A percentile compares a stretch with the other conserved stretches of the same genome.
Conservation (phyloP, 2,329 filamentous ascomycete genomes). For the Cordyceps cateniannulata region DNA sequence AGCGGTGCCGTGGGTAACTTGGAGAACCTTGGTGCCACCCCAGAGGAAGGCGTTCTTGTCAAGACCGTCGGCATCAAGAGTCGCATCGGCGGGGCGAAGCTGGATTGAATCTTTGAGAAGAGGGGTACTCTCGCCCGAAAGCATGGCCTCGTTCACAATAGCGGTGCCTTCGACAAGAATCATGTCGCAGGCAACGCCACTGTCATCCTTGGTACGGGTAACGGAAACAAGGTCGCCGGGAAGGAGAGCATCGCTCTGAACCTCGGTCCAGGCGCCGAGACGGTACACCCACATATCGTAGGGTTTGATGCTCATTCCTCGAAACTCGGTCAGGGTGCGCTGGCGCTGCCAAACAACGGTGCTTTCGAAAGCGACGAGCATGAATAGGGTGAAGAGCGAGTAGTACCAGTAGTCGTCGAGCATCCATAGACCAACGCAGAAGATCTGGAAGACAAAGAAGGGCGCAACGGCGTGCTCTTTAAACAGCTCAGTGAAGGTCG, state of each 20-base stretch:
- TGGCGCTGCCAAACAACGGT: slow-evolving; percentile 99
- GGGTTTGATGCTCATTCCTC: slow-evolving; percentile 98
- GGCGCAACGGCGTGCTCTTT: slow-evolving; percentile 97
- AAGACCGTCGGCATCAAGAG: slow-evolving; percentile 78
- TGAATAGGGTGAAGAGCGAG: slow-evolving; percentile 96
- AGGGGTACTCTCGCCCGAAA: slow-evolving; percentile 95
- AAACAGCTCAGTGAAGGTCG: slow-evolving; percentile 91
- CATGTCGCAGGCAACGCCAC: slow-evolving; percentile 96
- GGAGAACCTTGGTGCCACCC: slow-evolving; percentile 94
- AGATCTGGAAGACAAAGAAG: slow-evolving; percentile 98
- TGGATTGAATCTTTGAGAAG: slow-evolving; percentile 94
- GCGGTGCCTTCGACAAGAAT: slow-evolving; percentile 88
- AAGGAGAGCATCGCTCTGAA: slow-evolving; percentile 83
- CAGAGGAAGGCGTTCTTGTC: slow-evolving; percentile 97
- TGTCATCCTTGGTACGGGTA: slow-evolving; percentile 89
- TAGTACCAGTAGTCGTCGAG: slow-evolving; percentile 99
- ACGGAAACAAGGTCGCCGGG: slow-evolving; percentile 93
- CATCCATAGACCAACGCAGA: slow-evolving; percentile 98
- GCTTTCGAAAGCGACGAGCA: slow-evolving; percentile 96
- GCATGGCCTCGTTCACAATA: slow-evolving; percentile 99
- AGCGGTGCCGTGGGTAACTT: slow-evolving; percentile 80
- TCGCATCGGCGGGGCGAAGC: slow-evolving; percentile 73
- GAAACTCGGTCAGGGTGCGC: slow-evolving; percentile 90
- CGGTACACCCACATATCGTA: slow-evolving; percentile 92
- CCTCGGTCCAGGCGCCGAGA: slow-evolving; percentile 78